phyloP scores from a whole-genome alignment of 2,329 filamentous ascomycete species.

The Talaromyces sp. region DNA sequence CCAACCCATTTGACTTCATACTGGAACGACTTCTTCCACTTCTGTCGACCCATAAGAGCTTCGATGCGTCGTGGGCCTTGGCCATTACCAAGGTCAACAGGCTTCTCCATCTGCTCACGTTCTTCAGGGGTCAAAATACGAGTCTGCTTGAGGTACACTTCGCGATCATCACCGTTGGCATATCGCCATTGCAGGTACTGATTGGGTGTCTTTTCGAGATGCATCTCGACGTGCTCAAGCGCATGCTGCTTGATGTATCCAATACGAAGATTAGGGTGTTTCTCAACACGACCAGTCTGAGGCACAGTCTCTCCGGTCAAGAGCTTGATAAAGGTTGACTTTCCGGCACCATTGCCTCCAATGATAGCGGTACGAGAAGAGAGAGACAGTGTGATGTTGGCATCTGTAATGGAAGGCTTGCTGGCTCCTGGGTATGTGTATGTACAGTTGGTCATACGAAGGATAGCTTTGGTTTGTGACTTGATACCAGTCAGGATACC shows the following conservation, averaged over 20 bases:
- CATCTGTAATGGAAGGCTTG: conserved; percentile 83
- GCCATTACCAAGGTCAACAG: conserved; percentile 79
- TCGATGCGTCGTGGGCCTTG: conserved; percentile 75
- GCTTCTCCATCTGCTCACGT: conserved; percentile 85
- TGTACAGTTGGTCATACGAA: conserved; percentile 87
- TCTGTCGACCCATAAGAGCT: conserved; percentile 88
- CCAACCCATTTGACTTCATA: conserved; percentile 97
- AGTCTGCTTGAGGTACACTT: conserved; percentile 96
- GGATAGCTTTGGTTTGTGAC: conserved; percentile 87
- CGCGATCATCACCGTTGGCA: conserved; percentile 91
- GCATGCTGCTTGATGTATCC: conserved; percentile 99
- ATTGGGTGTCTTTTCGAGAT: conserved; percentile 97
- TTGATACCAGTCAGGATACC: conserved; percentile 95
- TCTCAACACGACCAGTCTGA: conserved; percentile 82
- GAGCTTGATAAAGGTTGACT: conserved; percentile 96
- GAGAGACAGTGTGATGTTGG: conserved; percentile 80
- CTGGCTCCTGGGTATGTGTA: conserved; percentile 88
- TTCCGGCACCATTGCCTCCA: conserved; percentile 94
- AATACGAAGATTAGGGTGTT: conserved; percentile 97
- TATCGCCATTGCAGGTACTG: conserved; percentile 99
- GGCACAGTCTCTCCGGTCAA: conserved; percentile 90
- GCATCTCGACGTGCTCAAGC: conserved; percentile 98
- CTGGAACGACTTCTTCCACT: conserved; percentile 99
- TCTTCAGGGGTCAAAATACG: conserved; percentile 83
- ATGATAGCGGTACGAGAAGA: conserved; percentile 96